These are phyloP conservation scores for Coemansia sp. DNA, from an alignment of 192 early-diverging fungal species.

Conservation along the genomic window DNA sequence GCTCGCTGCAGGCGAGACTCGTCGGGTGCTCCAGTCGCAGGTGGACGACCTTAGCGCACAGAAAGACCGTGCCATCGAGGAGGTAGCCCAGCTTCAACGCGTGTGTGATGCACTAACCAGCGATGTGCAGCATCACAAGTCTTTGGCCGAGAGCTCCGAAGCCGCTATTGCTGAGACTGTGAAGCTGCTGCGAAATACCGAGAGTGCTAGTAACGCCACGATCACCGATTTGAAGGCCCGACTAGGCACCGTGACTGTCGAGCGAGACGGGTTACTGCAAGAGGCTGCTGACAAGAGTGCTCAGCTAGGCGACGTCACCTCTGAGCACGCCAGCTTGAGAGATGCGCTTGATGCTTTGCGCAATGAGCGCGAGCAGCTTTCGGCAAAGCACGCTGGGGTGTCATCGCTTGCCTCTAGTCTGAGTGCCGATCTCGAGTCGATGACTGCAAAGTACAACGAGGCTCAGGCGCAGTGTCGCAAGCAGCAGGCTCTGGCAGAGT, in stretches of 20 bases:
- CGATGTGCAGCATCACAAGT: background rate
- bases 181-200: background rate
- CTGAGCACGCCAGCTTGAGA: background rate
- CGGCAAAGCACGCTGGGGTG: background rate
- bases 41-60: conserved; percentile 4
- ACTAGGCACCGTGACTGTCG: background rate
- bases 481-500: background rate
- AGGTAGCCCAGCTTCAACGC: background rate
- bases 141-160: background rate
- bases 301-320: background rate
- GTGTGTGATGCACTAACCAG: background rate
- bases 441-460: background rate
- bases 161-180: background rate
- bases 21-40: background rate
- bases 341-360: background rate
- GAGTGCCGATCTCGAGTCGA: background rate
- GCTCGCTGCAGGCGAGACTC: background rate
- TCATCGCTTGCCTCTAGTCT: background rate
- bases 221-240: background rate
- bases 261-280: background rate
- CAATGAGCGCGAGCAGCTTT: background rate
- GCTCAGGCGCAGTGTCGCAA: background rate
- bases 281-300: background rate
- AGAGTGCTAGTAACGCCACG: background rate
- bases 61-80: background rate